Base-by-base conservation (phyloP, 2,329 filamentous ascomycete species). In the Thermothelomyces thermophilus region DNA sequence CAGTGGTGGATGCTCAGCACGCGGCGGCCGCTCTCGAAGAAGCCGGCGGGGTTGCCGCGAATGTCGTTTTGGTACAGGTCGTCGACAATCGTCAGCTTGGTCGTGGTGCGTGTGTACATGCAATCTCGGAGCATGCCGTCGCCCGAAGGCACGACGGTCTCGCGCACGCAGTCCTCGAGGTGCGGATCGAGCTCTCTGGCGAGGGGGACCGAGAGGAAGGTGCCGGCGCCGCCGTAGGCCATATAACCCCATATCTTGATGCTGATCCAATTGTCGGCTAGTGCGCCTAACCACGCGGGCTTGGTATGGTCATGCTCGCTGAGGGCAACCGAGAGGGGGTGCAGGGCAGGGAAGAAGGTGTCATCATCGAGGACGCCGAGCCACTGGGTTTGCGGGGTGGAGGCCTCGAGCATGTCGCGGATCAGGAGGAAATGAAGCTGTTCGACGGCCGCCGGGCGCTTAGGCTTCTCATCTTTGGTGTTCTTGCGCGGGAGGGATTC, bases 1-100 rank as follows among this genome's bases (percentile, higher is more conserved):
- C 79, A 83, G 66, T 83, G 80, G 61, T 83, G 80, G 6, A 83
- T 66, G 43, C 73, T 80, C 11, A 82, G 64, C 0, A 77, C 74
- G n/a, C 68, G 65, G 20, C 71, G 64, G 1, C 77, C 76, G 2
- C 74, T 72, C 64, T 83, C 80, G 61, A 80, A 83, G 59, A 82
- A 80, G 0, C 80, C 80, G 2, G 74, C 73, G 19, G 73, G 63
- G 52, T 83, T 79, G 30, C 69, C 71, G 31, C 66, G 66, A 54
- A 82, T 65, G 59, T 83, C 80, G 46, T 82, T 69, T 62, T 83
- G 80, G 55, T 75, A 73, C 17, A 83, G 68, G 2, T 73, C 75
- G 5, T 71, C 70, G n/a, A 82, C 66, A 24, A 76, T 63, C 1
- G 75, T 78, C n/a, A 83, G 67, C 47, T 72, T 73, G 0, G 76